Conservation (phyloP, 805 yeast genomes). For the Suhomyces xylopsoci region DNA sequence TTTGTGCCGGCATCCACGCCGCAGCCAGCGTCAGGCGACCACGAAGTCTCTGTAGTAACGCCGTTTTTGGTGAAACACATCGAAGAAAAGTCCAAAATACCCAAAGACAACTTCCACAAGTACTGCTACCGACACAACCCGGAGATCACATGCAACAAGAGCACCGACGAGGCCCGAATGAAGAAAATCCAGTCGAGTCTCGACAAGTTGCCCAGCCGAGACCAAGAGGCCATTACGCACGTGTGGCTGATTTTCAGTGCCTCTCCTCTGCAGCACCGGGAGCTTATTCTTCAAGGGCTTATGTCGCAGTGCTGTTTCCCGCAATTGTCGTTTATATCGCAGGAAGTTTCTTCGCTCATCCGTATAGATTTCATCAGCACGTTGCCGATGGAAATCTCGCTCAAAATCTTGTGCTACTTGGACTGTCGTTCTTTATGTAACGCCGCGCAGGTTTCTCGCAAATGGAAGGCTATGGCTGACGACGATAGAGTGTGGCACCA, state of each 20-base stretch:
- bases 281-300: slow-evolving; percentile 76
- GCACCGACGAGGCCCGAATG: slow-evolving; percentile 63
- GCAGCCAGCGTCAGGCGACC: slow-evolving; percentile 5
- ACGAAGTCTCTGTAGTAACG: slow-evolving; percentile 32
- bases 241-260: slow-evolving; percentile 83
- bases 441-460: slow-evolving; percentile 87
- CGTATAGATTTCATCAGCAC: slow-evolving; percentile 85
- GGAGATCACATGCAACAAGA: slow-evolving; percentile 68
- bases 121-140: slow-evolving; percentile 95
- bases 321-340: slow-evolving; percentile 79
- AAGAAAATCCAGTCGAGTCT: slow-evolving; percentile 56
- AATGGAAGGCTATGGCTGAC: slow-evolving; percentile 88
- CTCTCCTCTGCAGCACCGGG: slow-evolving; percentile 67
- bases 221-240: slow-evolving; percentile 73
- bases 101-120: slow-evolving; percentile 54
- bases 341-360: slow-evolving; percentile 73
- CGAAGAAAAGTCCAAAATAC: slow-evolving; percentile 40
- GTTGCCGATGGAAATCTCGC: slow-evolving; percentile 80
- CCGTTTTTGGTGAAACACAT: slow-evolving; percentile 42
- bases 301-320: slow-evolving; percentile 93
- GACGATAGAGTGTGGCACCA: slow-evolving; percentile 98
- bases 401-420: slow-evolving; percentile 80
- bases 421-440: slow-evolving; percentile 92
- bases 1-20: background rate
- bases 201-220: slow-evolving; percentile 61